Evolutionary conservation across 2,329 filamentous ascomycete genomes (phyloP).

Genomic region (Colletotrichum aenigma): DNA sequence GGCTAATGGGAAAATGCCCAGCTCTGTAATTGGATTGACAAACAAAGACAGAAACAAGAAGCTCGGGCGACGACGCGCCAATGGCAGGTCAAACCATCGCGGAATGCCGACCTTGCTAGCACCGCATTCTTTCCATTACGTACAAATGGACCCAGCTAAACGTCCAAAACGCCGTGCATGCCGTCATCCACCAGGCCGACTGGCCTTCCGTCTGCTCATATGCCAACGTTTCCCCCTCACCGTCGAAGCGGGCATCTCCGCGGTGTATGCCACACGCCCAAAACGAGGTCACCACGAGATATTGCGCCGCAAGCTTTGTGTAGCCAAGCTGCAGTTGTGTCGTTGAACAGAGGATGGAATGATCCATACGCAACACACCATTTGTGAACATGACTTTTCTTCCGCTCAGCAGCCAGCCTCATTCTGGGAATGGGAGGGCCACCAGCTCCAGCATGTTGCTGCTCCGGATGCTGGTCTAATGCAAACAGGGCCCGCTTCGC

Average conservation of each 20-base stretch:
- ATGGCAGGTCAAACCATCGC: neutral
- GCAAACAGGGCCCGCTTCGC: conserved; percentile 10
- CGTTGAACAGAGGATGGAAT: neutral
- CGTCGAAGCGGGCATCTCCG: conserved; percentile 3
- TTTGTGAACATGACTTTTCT: neutral
- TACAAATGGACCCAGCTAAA: conserved; percentile 16
- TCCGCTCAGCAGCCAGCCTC: neutral
- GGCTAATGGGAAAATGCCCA: neutral
- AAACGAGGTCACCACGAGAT: neutral
- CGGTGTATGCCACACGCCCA: neutral
- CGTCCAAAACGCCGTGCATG: conserved; percentile 5
- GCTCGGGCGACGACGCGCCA: neutral
- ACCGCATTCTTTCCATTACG: conserved; percentile 21
- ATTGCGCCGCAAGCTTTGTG: neutral
- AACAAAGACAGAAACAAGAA: conserved; percentile 4
- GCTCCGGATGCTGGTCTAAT: conserved; percentile 11
- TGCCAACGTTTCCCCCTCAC: conserved; percentile 3
- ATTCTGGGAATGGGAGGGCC: neutral
- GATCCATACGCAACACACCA: neutral
- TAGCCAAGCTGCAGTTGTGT: neutral
- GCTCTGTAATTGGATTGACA: conserved; percentile 4
- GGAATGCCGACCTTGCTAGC: conserved; percentile 11
- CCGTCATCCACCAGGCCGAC: conserved; percentile 11
- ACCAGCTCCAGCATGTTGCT: neutral
- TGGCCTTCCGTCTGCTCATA: conserved; percentile 10